These are phyloP conservation scores for Paracoccidioides brasiliensis DNA, from an alignment of 2,329 filamentous ascomycete genomes.

Conservation along the genomic window DNA sequence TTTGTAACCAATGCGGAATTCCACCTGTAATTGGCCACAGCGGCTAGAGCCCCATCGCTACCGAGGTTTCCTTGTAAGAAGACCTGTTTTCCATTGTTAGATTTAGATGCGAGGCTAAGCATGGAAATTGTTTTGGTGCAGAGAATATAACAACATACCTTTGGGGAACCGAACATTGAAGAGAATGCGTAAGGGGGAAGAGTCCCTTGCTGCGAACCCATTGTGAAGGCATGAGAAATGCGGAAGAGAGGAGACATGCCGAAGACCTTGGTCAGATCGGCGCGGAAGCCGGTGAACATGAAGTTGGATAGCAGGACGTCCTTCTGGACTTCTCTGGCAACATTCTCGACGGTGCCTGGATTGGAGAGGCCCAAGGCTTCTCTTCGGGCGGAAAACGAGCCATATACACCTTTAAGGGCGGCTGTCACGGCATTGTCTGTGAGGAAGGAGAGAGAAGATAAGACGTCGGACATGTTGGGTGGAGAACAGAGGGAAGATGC, in stretches of 20 bases:
- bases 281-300: slow-evolving; percentile 91
- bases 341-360: slow-evolving; percentile 81
- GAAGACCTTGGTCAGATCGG: slow-evolving; percentile 93
- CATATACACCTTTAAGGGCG: slow-evolving; percentile 63
- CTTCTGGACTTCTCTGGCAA: slow-evolving; percentile 84
- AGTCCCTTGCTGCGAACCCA: slow-evolving; percentile 61
- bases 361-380: slow-evolving; percentile 79
- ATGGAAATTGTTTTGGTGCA: neutral
- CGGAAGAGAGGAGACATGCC: slow-evolving; percentile 90
- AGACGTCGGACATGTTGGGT: slow-evolving; percentile 33
- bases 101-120: slow-evolving; percentile 2
- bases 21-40: slow-evolving; percentile 91
- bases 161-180: slow-evolving; percentile 82
- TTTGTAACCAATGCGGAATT: slow-evolving; percentile 68
- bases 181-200: slow-evolving; percentile 92
- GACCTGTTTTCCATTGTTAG: slow-evolving; percentile 42
- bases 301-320: slow-evolving; percentile 94
- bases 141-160: slow-evolving; percentile 48
- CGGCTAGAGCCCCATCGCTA: slow-evolving; percentile 76
- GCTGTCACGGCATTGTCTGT: slow-evolving; percentile 59
- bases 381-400: slow-evolving; percentile 71
- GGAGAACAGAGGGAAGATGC: slow-evolving; percentile 8
- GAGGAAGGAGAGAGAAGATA: slow-evolving; percentile 45
- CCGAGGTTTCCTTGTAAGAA: slow-evolving; percentile 94
- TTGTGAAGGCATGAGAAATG: slow-evolving; percentile 90